These are phyloP conservation scores for Chlamydomonas sp. DNA, from an alignment of 139 green algal species.

Conservation along the genomic window DNA sequence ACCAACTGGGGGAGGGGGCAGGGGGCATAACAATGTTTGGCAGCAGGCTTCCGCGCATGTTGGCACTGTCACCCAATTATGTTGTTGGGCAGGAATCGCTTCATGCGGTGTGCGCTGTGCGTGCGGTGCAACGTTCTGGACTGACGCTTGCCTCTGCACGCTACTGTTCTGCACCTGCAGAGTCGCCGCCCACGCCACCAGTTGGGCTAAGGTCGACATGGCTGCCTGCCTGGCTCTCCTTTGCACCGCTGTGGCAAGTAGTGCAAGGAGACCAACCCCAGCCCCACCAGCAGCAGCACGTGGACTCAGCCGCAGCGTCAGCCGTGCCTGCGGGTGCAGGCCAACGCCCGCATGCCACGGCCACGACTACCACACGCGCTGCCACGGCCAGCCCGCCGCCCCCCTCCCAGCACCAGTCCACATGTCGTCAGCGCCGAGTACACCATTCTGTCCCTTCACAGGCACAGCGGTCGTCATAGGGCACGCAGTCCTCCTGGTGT, in stretches of 20 bases:
- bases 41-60: no score
- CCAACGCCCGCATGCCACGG: neutral
- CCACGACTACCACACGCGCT: neutral
- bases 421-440: neutral
- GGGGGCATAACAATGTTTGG: no score
- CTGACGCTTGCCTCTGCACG: no score
- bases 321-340: neutral
- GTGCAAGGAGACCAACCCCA: neutral
- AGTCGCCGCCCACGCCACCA: no score
- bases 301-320: neutral
- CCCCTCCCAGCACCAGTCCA: neutral
- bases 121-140: no score
- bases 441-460: neutral
- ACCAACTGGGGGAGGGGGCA: no score
- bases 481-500: no score
- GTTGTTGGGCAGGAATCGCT: no score
- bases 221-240: neutral
- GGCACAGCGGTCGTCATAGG: neutral
- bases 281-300: neutral
- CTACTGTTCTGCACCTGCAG: no score
- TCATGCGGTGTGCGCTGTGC: no score
- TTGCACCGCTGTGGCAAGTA: neutral
- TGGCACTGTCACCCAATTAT: no score
- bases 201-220: no score
- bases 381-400: neutral